These are phyloP conservation scores for Corchorus capsularis DNA, from an alignment of 345 rosid genomes.

Conservation along the genomic window DNA sequence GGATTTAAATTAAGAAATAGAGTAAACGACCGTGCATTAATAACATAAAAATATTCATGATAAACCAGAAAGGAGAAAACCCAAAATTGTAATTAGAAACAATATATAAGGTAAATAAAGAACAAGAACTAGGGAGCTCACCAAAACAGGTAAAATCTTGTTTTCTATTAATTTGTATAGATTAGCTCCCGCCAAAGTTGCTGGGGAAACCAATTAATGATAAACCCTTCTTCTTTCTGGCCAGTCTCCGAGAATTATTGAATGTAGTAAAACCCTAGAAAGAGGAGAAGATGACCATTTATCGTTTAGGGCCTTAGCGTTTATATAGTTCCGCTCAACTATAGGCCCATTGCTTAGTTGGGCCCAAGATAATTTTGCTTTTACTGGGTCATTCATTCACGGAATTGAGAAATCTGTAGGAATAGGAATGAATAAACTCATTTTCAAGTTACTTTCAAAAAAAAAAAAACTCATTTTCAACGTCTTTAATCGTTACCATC, in stretches of 20 bases:
- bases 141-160: neutral
- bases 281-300: neutral
- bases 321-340: neutral
- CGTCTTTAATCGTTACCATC: no score
- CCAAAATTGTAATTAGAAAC: neutral
- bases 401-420: no score
- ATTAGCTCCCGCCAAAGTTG: neutral
- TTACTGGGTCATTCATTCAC: no score
- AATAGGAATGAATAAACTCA: no score
- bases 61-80: neutral
- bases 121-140: neutral
- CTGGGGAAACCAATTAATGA: neutral
- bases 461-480: no score
- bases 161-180: neutral
- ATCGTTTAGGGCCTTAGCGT: neutral
- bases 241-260: neutral
- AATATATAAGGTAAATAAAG: neutral
- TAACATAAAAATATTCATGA: neutral
- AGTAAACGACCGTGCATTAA: neutral
- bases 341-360: no score
- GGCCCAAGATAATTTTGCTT: no score
- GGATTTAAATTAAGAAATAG: neutral
- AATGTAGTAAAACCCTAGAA: neutral
- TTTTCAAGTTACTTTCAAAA: no score
- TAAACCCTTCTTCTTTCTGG: neutral